phyloP scores from a whole-genome alignment of 2,329 filamentous ascomycete species.

The Aureobasidium sp. region DNA sequence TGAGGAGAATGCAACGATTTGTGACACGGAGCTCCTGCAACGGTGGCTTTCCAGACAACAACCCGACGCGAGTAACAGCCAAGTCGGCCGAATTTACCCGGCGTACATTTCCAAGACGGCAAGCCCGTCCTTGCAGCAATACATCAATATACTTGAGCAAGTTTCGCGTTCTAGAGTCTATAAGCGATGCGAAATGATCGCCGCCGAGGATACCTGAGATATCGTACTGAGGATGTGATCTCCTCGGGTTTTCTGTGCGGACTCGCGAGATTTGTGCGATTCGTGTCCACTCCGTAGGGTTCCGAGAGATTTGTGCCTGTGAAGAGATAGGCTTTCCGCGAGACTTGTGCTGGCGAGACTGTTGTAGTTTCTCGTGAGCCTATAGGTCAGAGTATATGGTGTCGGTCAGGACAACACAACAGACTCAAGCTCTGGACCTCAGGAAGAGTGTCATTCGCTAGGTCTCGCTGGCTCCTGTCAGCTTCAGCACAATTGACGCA shows the following conservation, averaged over 20 bases:
- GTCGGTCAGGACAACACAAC: not conserved
- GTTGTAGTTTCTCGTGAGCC: not conserved
- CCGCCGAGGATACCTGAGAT: not conserved
- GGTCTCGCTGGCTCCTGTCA: not conserved
- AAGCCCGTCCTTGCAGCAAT: not conserved
- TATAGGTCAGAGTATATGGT: not conserved
- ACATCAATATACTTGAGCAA: constrained; percentile 5
- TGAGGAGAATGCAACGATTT: not conserved
- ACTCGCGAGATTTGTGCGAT: not conserved
- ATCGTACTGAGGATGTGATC: not conserved
- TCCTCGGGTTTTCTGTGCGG: not conserved
- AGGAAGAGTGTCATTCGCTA: not conserved
- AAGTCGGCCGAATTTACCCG: not conserved
- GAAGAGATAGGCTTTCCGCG: not conserved
- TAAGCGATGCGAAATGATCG: not conserved
- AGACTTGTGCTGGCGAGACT: not conserved
- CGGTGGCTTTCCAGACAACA: not conserved
- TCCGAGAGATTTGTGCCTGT: not conserved
- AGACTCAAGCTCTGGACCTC: not conserved
- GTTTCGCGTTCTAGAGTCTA: not conserved
- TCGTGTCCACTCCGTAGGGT: not conserved
- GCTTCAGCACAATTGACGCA: constrained; percentile 3
- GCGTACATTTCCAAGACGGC: not conserved
- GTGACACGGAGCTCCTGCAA: too few species aligned
- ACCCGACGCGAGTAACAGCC: not conserved